phyloP scores from a whole-genome alignment of 2,329 filamentous ascomycete genomes.

The Aspergillus bombycis region DNA sequence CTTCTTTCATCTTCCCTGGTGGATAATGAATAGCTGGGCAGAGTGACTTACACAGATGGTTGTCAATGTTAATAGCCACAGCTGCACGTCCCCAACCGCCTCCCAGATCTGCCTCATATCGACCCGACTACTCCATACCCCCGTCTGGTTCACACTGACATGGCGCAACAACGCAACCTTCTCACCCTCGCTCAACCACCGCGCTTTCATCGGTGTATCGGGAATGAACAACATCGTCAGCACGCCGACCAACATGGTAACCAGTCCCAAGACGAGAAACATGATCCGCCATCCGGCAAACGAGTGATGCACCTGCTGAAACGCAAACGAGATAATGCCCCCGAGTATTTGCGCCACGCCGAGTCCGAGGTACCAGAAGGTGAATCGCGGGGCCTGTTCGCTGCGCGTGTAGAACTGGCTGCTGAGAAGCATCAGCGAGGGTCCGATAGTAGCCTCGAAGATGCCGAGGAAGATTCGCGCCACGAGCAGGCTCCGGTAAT shows the following conservation, averaged over 20 bases:
- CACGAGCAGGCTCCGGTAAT: slow-evolving; percentile 58
- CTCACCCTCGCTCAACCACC: slow-evolving; percentile 39
- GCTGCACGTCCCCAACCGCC: slow-evolving; percentile 49
- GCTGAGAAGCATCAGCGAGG: slow-evolving; percentile 63
- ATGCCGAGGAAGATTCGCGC: slow-evolving; percentile 63
- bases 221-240: slow-evolving; percentile 44
- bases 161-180: slow-evolving; percentile 46
- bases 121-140: slow-evolving; percentile 55
- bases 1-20: neutral
- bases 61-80: slow-evolving; percentile 47
- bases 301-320: slow-evolving; percentile 49
- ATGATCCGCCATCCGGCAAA: slow-evolving; percentile 55
- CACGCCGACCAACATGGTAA: slow-evolving; percentile 45
- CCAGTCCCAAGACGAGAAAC: slow-evolving; percentile 50
- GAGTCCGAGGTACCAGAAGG: slow-evolving; percentile 64
- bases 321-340: slow-evolving; percentile 56
- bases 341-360: slow-evolving; percentile 59
- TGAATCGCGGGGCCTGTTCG: slow-evolving; percentile 63
- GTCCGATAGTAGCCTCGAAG: slow-evolving; percentile 63
- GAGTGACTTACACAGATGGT: slow-evolving; percentile 10
- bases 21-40: neutral
- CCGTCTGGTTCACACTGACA: slow-evolving; percentile 54
- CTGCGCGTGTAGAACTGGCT: slow-evolving; percentile 59
- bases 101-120: slow-evolving; percentile 53
- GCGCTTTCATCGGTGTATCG: slow-evolving; percentile 45